A percentile compares a stretch with the other conserved stretches of the same genome.
These are phyloP conservation scores for Talaromyces stipitatus DNA, from an alignment of 495 filamentous ascomycete genomes.

Conservation along the genomic window DNA sequence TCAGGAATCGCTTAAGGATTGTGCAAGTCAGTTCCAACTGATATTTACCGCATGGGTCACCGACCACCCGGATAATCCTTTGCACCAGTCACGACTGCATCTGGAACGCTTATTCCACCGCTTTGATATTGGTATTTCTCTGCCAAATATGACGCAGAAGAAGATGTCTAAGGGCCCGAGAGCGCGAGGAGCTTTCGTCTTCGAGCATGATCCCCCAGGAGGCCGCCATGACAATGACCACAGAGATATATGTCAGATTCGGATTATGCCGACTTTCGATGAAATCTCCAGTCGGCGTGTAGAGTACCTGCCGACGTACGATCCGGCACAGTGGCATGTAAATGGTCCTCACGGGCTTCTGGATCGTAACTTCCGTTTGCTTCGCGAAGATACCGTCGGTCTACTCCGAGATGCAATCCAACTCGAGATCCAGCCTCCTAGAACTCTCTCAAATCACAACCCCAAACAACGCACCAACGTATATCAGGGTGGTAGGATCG, in stretches of 20 bases:
- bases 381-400: slow-evolving; percentile 32
- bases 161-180: neutral
- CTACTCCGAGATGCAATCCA: slow-evolving; percentile 27
- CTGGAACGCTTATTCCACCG: slow-evolving; percentile 5
- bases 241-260: slow-evolving; percentile 48
- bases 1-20: slow-evolving; percentile 6
- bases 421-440: slow-evolving; percentile 5
- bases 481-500: slow-evolving; percentile 31
- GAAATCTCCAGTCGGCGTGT: slow-evolving; percentile 46
- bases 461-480: slow-evolving; percentile 21
- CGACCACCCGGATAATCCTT: neutral
- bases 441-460: neutral
- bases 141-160: neutral
- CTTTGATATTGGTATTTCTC: slow-evolving; percentile 6
- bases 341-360: slow-evolving; percentile 52
- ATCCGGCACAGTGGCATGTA: slow-evolving; percentile 47
- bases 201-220: slow-evolving; percentile 11
- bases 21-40: slow-evolving; percentile 6
- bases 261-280: slow-evolving; percentile 53
- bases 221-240: slow-evolving; percentile 59
- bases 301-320: slow-evolving; percentile 54
- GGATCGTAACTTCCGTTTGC: slow-evolving; percentile 56
- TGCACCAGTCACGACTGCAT: slow-evolving; percentile 1
- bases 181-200: neutral
- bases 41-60: neutral